Base-by-base conservation (phyloP, 805 yeast species). In the Metschnikowia anglica region DNA sequence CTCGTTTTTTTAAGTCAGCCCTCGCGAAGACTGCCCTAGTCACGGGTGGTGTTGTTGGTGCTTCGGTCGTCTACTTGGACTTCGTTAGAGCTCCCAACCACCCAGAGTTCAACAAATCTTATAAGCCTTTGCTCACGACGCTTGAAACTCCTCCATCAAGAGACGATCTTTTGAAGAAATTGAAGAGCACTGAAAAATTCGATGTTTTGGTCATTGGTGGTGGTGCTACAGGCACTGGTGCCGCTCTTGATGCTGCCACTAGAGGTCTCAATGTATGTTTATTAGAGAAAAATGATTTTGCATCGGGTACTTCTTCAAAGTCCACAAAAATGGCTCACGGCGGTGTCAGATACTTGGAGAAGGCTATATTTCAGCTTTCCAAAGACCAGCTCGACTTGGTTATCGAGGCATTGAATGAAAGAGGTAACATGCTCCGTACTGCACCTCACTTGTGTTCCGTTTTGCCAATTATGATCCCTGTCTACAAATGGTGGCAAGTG, bases 241-340 rank as follows among this genome's bases (percentile, higher is more conserved):
- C 88, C 36, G 97, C 97, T 1, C 71, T 90, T 33, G 98, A 90
- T 66, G 97, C 97, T 27, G 78, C 84, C 21, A 78, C 95, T 32
- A 77, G 98, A 65, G 97, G 97, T 36, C 77, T 89, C 54, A 86
- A 88, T 59, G 96, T 88, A 32, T 86, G 95, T 39, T 65, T 90
- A 44, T 76, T 90, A 46, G 98, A 90, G 66, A 84, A 84, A 60
- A 81, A 80, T 51, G 98, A 90, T 70, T 90, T 85, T 60, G 96
- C 96, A 6, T 76, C 88, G 8, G 97, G 96, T 31, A 91, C 97
- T 12, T 85, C 95, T 7, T 88, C 97, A 26, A 86, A 89, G 58
- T 86, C 96, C 12, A 90, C 98, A 37, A 90, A 90, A 70, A 86
- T 90, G 82, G 96, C 96, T 33, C 98, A 90, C 62, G 98, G 98